Evolutionary conservation across 1,284 basidiomycete genomes (phyloP).

Genomic region (Psilocybe mexicana): DNA sequence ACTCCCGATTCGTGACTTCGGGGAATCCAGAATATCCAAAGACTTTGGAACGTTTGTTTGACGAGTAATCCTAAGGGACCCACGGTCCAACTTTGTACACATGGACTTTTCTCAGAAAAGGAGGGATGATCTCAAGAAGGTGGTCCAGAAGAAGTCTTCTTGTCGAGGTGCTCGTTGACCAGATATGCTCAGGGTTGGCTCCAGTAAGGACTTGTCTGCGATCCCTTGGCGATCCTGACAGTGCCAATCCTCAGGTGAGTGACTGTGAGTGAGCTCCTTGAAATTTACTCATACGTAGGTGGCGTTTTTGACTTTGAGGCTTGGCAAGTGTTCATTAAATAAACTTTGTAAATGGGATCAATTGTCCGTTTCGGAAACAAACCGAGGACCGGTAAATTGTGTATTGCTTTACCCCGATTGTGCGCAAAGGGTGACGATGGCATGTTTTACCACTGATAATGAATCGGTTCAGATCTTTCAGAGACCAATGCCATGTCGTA

Average conservation of each 20-base stretch:
- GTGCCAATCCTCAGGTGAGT: neutral
- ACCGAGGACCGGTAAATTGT: neutral
- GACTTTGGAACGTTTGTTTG: neutral
- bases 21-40: neutral
- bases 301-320: conserved; percentile 20
- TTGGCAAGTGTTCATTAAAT: conserved; percentile 16
- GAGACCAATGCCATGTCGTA: neutral
- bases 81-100: conserved; percentile 6
- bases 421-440: neutral
- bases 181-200: neutral
- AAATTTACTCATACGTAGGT: conserved; percentile 22
- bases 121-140: conserved; percentile 7
- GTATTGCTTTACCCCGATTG: neutral
- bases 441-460: neutral
- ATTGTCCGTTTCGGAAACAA: neutral
- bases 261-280: neutral
- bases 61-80: neutral
- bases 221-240: conserved; percentile 5
- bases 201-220: neutral
- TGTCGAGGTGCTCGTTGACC: neutral
- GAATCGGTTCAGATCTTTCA: neutral
- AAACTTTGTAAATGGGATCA: neutral
- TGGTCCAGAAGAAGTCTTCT: conserved; percentile 1
- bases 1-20: neutral
- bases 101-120: conserved; percentile 7